These are phyloP conservation scores for Coemansia sp. DNA, from an alignment of 192 early-diverging fungal genomes.

Conservation along the genomic window DNA sequence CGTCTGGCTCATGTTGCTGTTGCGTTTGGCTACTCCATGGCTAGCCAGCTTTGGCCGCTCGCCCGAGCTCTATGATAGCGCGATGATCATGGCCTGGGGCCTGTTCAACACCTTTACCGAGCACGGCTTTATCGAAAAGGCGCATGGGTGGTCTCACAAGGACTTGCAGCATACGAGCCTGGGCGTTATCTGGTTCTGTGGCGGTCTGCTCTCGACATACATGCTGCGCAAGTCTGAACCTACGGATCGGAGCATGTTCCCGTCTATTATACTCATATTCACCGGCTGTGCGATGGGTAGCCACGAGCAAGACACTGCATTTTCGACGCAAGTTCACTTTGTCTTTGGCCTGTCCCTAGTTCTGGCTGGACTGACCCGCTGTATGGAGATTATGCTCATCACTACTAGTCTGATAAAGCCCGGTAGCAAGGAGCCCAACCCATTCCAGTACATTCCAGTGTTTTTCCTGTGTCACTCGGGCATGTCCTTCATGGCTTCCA, in stretches of 20 bases:
- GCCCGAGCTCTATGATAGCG: conserved; percentile 74
- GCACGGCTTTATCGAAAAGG: conserved; percentile 61
- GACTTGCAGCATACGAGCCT: conserved; percentile 72
- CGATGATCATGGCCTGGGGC: conserved; percentile 67
- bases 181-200: conserved; percentile 72
- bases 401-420: conserved; percentile 37
- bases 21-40: conserved; percentile 66
- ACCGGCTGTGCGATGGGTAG: conserved; percentile 66
- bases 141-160: conserved; percentile 65
- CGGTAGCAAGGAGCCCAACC: conserved; percentile 37
- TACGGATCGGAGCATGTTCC: conserved; percentile 62
- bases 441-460: conserved; percentile 56
- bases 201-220: conserved; percentile 63
- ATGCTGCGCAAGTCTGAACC: conserved; percentile 48
- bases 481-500: conserved; percentile 68
- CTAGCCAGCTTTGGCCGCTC: conserved; percentile 60
- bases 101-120: conserved; percentile 75
- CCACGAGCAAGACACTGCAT: conserved; percentile 64
- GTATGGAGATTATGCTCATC: conserved; percentile 62
- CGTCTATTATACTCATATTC: conserved; percentile 64
- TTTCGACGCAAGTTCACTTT: conserved; percentile 65
- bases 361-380: conserved; percentile 61
- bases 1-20: conserved; percentile 60
- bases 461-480: conserved; percentile 65
- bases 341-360: conserved; percentile 68